Base-by-base conservation (phyloP, 1,139 yeast species). In the Nakaseomyces nivariensis region DNA sequence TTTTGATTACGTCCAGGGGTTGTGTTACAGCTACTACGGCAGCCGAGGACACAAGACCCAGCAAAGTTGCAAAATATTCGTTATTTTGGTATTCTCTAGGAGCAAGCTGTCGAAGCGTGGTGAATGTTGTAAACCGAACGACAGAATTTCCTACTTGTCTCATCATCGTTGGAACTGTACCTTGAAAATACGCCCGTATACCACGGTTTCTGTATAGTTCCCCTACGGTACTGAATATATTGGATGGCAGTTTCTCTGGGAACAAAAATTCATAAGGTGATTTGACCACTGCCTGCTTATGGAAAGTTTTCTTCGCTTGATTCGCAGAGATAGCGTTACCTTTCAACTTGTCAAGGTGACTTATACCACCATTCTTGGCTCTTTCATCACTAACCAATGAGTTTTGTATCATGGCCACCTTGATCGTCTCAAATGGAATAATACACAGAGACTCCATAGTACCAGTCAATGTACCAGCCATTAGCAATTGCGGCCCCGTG, bases 351-450 rank as follows among this genome's bases (percentile, higher is more conserved):
- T 38, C 52, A 10, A 41, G 1, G 4, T 25, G 27, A 47, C 38
- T 34, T 6, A 11, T 11, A 11, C 36, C 56, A 43, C 37, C 46
- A 26, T 51, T 55, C 59, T 31, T 47, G 45, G 33, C 50, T 11
- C 44, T 27, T 29, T 41, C 44, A 41, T 41, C 34, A 44, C 40
- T 49, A 53, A 42, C 55, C 57, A 72, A 56, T 4, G 72, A 72
- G 59, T 82, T 79, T 61, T 90, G 96, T 55, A 90, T 82, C 92
- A 88, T 82, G 11, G 88, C 77, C 5, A 87, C 83, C 64, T 90
- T 89, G 57, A 89, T 75, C 62, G 82, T 86, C 61, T 92, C 98
- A 67, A 92, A 90, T 0, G 98, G 98, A 27, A 92, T 85, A 32
- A 92, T 78, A 73, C 89, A 78, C 43, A 88, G 59, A 5, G 95